Evolutionary conservation across 495 filamentous ascomycete genomes (phyloP), one percentile per base, ranked within the genome.

Genomic region (Penicillium mononematosum): DNA sequence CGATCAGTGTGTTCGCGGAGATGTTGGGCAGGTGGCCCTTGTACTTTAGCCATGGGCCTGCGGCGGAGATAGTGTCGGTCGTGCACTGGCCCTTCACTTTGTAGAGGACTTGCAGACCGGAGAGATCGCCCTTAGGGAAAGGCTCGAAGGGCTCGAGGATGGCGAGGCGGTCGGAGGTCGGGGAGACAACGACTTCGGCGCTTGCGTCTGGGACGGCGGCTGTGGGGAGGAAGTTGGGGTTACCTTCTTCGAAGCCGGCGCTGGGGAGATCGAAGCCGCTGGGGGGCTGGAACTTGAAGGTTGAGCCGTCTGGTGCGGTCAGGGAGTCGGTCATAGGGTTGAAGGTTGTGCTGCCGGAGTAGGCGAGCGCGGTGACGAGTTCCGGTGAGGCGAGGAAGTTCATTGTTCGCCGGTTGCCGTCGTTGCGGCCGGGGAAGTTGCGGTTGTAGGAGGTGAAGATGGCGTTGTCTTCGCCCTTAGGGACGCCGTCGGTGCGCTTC

Each of bases 1-100:
- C 91, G 72, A 96, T 96, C 44, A 98, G 85, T 0, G 94, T 98
- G 81, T 98, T 98, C 60, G 85, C 90, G 58, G 85, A 88, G 77
- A 98, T 98, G 77, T 98, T 98, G 70, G 93, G 91, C 32, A 98
- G 83, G 71, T 98, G 94, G 59, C 94, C 94, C 81, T 98, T 98
- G 84, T 96, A 98, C 75, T 97, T 98, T 36, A 98, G 81, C 94
- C 94, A 98, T 4, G 92, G 92, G 6, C 94, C 94, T 3, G 94
- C 94, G 6, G 93, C 94, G 20, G 92, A 97, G 71, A 98, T 98
- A 58, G 94, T 96, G 74, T 98, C 94, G 34, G 94, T 98, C 36
- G 94, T 96, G 83, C 94, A 98, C 74, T 98, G 95, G 54, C 94
- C 94, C 56, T 90, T 88, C 47, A 98, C 88, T 76, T 96, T 97